Percentiles rank a stretch among this genome's conserved stretches.
These are phyloP conservation scores for Wickerhamiella bombiphila DNA, from an alignment of 805 yeast genomes.

Conservation along the genomic window DNA sequence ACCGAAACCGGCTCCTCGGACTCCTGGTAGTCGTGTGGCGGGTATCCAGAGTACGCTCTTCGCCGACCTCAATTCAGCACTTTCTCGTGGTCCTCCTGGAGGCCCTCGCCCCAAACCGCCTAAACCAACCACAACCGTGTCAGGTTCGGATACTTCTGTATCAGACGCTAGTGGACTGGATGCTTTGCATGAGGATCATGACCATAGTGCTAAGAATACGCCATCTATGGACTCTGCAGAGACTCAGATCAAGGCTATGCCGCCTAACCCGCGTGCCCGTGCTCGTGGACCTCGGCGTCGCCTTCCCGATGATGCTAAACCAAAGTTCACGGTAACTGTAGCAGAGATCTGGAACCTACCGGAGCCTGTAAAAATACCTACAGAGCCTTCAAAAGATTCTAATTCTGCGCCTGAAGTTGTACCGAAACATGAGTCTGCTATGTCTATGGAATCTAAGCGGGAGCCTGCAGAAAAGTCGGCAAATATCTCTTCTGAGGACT, in stretches of 20 bases:
- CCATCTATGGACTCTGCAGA: constrained; percentile 12
- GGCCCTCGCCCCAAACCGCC: constrained; percentile 1
- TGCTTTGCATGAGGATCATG: neutral
- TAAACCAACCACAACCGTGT: neutral
- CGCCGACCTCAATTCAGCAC: constrained; percentile 16
- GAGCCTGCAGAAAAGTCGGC: no score
- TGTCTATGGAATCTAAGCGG: no score
- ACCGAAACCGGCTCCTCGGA: constrained; percentile 9
- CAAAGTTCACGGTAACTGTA: constrained; percentile 11
- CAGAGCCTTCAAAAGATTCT: no score
- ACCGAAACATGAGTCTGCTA: no score
- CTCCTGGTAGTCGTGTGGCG: constrained; percentile 7
- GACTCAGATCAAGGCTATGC: constrained; percentile 13
- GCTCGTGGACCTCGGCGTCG: constrained; percentile 22
- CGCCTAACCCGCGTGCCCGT: constrained; percentile 14
- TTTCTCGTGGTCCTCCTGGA: constrained; percentile 17
- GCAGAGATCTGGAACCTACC: constrained; percentile 11
- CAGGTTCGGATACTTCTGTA: no score
- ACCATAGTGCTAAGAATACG: neutral
- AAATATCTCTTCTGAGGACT: no score
- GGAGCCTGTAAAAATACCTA: no score
- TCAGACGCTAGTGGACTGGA: neutral
- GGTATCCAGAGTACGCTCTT: constrained; percentile 13
- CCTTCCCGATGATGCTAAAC: constrained; percentile 21
- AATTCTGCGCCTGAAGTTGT: no score